phyloP scores from a whole-genome alignment of 164 flowering plant genomes.

The Cinnamomum micranthum region DNA sequence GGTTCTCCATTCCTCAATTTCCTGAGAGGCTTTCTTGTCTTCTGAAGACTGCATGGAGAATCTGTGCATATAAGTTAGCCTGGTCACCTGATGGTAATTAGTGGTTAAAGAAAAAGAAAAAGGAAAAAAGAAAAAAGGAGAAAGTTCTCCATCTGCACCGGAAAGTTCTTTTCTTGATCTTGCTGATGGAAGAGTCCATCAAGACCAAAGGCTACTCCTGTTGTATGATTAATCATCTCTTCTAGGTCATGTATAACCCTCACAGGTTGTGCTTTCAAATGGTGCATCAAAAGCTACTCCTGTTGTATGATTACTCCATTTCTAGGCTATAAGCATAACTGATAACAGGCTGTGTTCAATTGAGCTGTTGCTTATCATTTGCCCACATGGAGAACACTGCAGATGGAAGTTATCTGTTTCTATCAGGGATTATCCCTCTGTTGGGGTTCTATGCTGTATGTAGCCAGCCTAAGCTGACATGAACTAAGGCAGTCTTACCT shows the following conservation, averaged over 20 bases:
- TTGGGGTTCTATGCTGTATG: background rate
- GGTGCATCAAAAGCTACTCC: background rate
- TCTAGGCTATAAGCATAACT: too few relatives aligned
- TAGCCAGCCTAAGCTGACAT: background rate
- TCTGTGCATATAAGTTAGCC: background rate
- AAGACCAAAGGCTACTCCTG: background rate
- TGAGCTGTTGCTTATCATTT: too few relatives aligned
- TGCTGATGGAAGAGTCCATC: background rate
- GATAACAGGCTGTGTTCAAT: too few relatives aligned
- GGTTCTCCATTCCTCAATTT: background rate
- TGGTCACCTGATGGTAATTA: background rate
- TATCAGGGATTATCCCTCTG: background rate
- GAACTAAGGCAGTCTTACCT: background rate
- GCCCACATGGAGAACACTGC: background rate
- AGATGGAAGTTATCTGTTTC: background rate
- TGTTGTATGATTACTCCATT: too few relatives aligned
- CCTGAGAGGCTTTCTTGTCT: background rate
- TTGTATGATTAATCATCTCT: background rate
- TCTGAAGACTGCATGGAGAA: background rate
- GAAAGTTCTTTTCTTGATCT: background rate
- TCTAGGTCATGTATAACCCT: background rate
- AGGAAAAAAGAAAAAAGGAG: background rate
- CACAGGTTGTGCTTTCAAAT: background rate
- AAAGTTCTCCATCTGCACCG: background rate
- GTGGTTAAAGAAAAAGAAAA: background rate